Conservation (phyloP, 345 rosid genomes). For the Lepidium aucheri region DNA sequence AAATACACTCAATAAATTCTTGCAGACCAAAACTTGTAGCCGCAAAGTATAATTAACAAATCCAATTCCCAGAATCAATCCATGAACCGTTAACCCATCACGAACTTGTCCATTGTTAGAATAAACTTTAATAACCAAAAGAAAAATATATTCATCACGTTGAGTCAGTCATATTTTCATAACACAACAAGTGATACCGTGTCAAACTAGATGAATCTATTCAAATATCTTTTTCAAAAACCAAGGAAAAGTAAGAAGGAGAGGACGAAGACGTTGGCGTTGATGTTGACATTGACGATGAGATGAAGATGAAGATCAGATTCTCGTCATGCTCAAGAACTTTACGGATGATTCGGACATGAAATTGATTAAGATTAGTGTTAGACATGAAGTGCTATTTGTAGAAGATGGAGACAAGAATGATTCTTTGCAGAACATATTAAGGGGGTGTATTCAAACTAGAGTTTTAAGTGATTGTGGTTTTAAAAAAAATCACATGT, state of each 20-base stretch:
- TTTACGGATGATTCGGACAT: constrained; percentile 43
- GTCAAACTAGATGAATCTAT: constrained; percentile 20
- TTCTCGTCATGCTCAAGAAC: constrained; percentile 71
- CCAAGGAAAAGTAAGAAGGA: constrained; percentile 37
- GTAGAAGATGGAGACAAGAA: constrained; percentile 25
- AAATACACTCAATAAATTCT: constrained; percentile 41
- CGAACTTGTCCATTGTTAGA: constrained; percentile 29
- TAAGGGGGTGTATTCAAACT: neutral
- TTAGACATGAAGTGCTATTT: constrained; percentile 36
- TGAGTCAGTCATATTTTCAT: constrained; percentile 23
- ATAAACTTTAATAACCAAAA: constrained; percentile 48
- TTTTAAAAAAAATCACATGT: too few relatives aligned
- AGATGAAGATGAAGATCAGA: constrained; percentile 40
- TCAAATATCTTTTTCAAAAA: constrained; percentile 37
- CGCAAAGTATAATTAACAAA: constrained; percentile 35
- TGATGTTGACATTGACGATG: constrained; percentile 1
- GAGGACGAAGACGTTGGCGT: neutral
- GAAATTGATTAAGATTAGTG: constrained; percentile 44
- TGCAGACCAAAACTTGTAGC: constrained; percentile 57
- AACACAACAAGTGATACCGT: constrained; percentile 44
- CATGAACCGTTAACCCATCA: constrained; percentile 51
- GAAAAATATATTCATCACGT: constrained; percentile 50
- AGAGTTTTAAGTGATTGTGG: too few relatives aligned
- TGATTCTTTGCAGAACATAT: neutral
- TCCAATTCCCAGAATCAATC: constrained; percentile 38